Evolutionary conservation across 768 basidiomycete genomes (phyloP), one percentile per base, ranked within the genome.

Genomic region (Amanita exitialis): DNA sequence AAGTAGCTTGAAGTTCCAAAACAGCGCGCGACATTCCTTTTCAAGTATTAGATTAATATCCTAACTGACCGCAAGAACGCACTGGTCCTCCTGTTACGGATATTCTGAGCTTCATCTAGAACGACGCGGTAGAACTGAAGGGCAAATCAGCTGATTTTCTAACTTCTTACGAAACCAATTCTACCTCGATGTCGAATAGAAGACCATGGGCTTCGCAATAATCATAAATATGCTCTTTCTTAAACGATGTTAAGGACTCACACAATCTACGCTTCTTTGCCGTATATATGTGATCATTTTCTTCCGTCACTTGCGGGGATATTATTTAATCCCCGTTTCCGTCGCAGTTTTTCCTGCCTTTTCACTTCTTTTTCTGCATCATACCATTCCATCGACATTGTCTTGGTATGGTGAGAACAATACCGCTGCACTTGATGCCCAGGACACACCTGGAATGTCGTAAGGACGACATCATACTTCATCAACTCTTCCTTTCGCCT

Each of bases 381-480:
- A 0, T 75, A 79, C 78, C 79, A 82, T 61, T 82, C 78, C 13
- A 66, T 53, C 6, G 77, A 70, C 64, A 82, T 72, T 0, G 80
- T 82, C 79, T 80, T 9, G 41, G 46, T 32, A 43, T 36, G 38
- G 20, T 28, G 10, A 35, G 49, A 32, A 13, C 3, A 46, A 15
- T 9, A 27, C 34, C 7, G 30, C 43, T 27, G 25, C 13, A 23
- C 13, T 1, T 28, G 20, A 43, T 20, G 42, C 2, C n/a, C 15
- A 28, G 15, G 15, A 54, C 67, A 7, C 57, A 76, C 76, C 6
- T 63, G 61, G 53, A 66, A 77, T 1, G 76, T 78, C 1, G 84
- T 85, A 32, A 86, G 56, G 7, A 87, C 76, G 3, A 85, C 69
- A 56, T 87, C 82, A 58, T 78, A 76, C 39, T 74, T 64, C 51